Evolutionary conservation across 495 filamentous ascomycete genomes (phyloP).

Genomic region (Aspergillus sclerotiicarbonarius): DNA sequence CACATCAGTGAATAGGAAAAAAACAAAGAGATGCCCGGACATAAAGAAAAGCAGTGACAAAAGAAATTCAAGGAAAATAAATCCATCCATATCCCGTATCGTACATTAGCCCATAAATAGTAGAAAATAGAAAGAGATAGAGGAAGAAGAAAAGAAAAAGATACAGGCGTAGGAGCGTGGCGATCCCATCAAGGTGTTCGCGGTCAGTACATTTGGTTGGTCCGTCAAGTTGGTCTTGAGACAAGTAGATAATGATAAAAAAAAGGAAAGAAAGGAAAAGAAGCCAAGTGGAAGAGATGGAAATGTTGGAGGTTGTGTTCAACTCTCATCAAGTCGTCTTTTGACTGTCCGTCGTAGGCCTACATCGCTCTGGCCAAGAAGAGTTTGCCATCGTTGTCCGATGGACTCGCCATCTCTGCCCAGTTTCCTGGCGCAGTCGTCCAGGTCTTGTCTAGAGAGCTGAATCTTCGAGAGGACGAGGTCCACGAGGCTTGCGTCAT

Average conservation of each 20-base stretch:
- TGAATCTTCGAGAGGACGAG: conserved; percentile 73
- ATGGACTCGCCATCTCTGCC: conserved; percentile 62
- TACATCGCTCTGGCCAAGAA: conserved; percentile 61
- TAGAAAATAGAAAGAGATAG: not conserved
- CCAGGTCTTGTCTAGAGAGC: conserved; percentile 71
- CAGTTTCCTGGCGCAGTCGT: conserved; percentile 70
- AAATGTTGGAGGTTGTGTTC: conserved; percentile 12
- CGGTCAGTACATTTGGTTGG: not conserved
- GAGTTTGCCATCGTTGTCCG: conserved; percentile 67
- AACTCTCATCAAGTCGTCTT: conserved; percentile 50
- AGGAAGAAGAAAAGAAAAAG: not conserved
- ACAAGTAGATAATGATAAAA: conserved; percentile 3
- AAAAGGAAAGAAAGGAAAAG: not conserved
- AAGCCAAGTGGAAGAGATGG: conserved; percentile 9
- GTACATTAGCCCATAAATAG: too few relatives aligned
- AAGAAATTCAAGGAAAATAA: not conserved
- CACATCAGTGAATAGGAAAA: too few relatives aligned
- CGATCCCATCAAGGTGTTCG: not conserved
- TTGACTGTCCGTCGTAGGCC: conserved; percentile 45
- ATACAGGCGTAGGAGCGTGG: too few relatives aligned
- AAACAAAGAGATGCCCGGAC: too few relatives aligned
- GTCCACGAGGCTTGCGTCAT: conserved; percentile 70
- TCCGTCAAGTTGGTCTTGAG: conserved; percentile 4
- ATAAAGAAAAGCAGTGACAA: not conserved
- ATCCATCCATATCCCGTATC: not conserved